Base-by-base conservation (phyloP, 306 rosid genomes). In the Cucurbita ficifolia region DNA sequence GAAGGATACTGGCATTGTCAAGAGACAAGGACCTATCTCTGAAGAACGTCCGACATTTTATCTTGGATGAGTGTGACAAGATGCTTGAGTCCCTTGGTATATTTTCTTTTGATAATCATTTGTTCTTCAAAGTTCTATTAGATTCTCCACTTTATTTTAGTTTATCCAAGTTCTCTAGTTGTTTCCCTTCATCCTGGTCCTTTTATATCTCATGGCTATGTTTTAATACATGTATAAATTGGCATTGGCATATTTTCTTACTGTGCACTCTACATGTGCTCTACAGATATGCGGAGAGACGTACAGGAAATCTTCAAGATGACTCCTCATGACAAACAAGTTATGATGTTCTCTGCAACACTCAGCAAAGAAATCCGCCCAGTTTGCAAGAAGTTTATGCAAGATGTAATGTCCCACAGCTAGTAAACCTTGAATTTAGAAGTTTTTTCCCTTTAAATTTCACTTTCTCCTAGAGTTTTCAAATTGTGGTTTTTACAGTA, bases 341-440 rank as follows among this genome's bases (percentile, higher is more conserved):
- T 94, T 43, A 94, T 94, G 99, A 94, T 94, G 99, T 94, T 94
- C 75, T 94, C 99, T 64, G 99, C 99, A 59, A 94, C 99, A 36
- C 96, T 94, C 70, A 94, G 97, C 97, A 94, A 94, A 86, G 99
- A 94, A 75, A 94, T 94, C 74, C 99, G 99, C 17, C 99, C 99
- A 21, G 97, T 94, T 85, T 94, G 99, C 97, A 91, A 94, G 87
- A 94, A 91, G 77, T 94, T 94, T 76, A 94, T 94, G 99, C 99
- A 94, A 94, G 99, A 94, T 87, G 99, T 94, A 94, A 94, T 91
- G 88, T 91, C 74, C 86, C 85, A 82, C 90, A 90, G 91, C 96
- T 90, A 88, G 87, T 82, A 69, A 84, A 87, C 84, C 93, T 93
- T 80, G 88, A 81, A 92, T 92, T 81, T 90, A 67, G 87, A 87